Percentiles rank a stretch among this genome's conserved stretches.
phyloP scores from a whole-genome alignment of 2,329 filamentous ascomycete species.

The Beauveria australis region DNA sequence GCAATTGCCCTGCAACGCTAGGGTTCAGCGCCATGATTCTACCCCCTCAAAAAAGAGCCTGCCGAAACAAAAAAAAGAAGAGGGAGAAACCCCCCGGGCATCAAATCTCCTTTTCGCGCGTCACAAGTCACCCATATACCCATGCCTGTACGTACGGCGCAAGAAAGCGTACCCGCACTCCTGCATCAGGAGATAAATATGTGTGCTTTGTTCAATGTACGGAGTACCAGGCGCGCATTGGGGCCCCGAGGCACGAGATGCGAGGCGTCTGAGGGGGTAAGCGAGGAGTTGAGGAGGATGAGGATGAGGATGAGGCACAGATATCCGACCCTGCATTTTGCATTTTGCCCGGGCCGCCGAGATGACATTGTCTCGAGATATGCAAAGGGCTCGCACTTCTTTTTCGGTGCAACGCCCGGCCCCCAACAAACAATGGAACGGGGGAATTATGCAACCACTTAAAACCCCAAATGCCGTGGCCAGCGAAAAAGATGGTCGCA shows the following conservation, averaged over 20 bases:
- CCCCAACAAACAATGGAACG: not conserved
- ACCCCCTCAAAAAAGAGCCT: not conserved
- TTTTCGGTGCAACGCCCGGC: not conserved
- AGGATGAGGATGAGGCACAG: not conserved
- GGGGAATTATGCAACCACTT: not conserved
- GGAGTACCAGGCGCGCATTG: not conserved
- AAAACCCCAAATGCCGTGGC: not conserved
- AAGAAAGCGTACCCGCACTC: not conserved
- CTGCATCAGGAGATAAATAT: not conserved
- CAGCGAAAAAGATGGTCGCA: not conserved
- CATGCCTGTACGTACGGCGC: not conserved
- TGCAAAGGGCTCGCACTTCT: not conserved
- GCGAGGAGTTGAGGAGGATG: not conserved
- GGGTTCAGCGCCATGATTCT: slow-evolving; percentile 8
- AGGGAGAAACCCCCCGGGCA: not conserved
- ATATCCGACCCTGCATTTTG: slow-evolving; percentile 2
- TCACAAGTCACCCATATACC: not conserved
- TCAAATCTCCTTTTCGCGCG: slow-evolving; percentile 1
- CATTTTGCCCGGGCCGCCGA: not conserved
- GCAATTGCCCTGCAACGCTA: not conserved
- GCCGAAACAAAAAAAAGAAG: not conserved
- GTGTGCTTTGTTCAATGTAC: not conserved
- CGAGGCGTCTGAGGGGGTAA: not conserved
- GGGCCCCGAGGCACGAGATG: not conserved
- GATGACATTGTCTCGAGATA: slow-evolving; percentile 1